Evolutionary conservation across 805 yeast species (phyloP).

Genomic region (Metschnikowia koreensis): DNA sequence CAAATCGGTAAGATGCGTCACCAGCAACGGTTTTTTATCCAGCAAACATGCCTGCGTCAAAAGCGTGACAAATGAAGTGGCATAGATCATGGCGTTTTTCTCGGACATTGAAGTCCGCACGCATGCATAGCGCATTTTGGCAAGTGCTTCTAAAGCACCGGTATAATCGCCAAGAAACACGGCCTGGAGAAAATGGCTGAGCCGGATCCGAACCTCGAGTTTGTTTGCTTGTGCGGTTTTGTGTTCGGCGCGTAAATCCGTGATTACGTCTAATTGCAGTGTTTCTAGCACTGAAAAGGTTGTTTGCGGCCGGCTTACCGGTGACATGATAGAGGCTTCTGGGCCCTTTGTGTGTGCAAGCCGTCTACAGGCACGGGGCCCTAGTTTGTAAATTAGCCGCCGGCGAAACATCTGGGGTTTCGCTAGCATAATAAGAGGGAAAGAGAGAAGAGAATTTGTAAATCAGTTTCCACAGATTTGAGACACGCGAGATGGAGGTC

Average conservation of each 20-base stretch:
- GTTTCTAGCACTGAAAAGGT: slow-evolving; percentile 7
- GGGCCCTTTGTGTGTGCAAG: not conserved
- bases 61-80: slow-evolving; percentile 14
- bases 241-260: slow-evolving; percentile 1
- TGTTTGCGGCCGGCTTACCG: not conserved
- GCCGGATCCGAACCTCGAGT: slow-evolving; percentile 9
- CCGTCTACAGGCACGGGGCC: not conserved
- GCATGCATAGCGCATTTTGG: slow-evolving; percentile 5
- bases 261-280: slow-evolving; percentile 7
- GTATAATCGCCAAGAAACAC: slow-evolving; percentile 12
- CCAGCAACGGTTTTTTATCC: not conserved
- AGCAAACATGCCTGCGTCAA: slow-evolving; percentile 5
- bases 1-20: slow-evolving; percentile 1
- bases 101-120: not conserved
- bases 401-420: not conserved
- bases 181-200: slow-evolving; percentile 17
- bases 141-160: slow-evolving; percentile 5
- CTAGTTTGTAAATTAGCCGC: not conserved
- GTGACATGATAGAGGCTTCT: not conserved
- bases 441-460: too few species aligned
- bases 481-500: too few species aligned
- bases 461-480: too few species aligned
- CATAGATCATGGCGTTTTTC: slow-evolving; percentile 9
- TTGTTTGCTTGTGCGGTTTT: slow-evolving; percentile 2
- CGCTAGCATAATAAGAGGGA: too few species aligned